These are phyloP conservation scores for Dalbergia oliveri DNA, from an alignment of 306 rosid species.

Conservation along the genomic window DNA sequence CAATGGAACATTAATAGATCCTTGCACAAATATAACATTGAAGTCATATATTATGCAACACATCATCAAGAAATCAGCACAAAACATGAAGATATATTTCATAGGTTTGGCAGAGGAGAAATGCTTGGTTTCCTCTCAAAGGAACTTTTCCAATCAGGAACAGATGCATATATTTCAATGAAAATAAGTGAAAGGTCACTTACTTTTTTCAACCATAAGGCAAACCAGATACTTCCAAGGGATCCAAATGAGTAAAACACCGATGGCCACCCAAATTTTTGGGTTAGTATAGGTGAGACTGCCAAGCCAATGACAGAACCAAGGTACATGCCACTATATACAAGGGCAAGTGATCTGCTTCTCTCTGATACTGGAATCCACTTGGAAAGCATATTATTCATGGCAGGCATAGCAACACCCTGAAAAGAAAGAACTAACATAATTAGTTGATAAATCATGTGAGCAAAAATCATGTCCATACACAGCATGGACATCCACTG, in stretches of 20 bases:
- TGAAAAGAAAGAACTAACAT: constrained; percentile 49
- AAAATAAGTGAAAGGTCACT: constrained; percentile 43
- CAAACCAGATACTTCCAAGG: constrained; percentile 97
- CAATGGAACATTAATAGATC: constrained; percentile 24
- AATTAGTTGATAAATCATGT: not conserved
- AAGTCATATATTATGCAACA: constrained; percentile 31
- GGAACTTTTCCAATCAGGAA: constrained; percentile 12
- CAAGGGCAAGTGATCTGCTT: constrained; percentile 95
- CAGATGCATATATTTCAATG: constrained; percentile 21
- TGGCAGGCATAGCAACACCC: constrained; percentile 99
- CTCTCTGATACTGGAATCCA: constrained; percentile 99
- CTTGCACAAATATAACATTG: constrained; percentile 13
- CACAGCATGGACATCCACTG: not conserved
- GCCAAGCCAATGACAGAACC: constrained; percentile 97
- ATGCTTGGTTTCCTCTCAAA: constrained; percentile 23
- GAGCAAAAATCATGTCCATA: constrained; percentile 25
- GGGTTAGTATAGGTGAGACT: constrained; percentile 75
- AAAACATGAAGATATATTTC: constrained; percentile 37
- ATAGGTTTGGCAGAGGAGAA: constrained; percentile 10
- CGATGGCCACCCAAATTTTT: constrained; percentile 93
- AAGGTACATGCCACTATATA: constrained; percentile 98
- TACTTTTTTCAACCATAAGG: constrained; percentile 85
- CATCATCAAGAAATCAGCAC: constrained; percentile 29
- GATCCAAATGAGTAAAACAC: constrained; percentile 97
- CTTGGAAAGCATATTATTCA: constrained; percentile 92